Evolutionary conservation across 805 yeast species (phyloP), one percentile per base, ranked within the genome.

Genomic region (Kodamaea neixiangensis): DNA sequence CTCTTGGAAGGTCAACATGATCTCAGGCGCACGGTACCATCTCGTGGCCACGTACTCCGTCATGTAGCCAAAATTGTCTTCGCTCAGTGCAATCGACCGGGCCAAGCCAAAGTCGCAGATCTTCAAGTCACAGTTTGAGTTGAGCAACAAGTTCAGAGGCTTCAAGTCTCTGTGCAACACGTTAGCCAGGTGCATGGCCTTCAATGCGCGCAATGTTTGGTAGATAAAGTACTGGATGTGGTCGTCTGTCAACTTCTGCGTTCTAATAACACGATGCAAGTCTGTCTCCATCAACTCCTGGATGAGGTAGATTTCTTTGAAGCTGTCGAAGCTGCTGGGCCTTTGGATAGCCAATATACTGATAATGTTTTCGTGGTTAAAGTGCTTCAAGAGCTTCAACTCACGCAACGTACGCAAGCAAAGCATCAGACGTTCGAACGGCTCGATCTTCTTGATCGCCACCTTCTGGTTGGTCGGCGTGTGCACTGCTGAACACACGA

Each of bases 21-120:
- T 91, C 62, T 93, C 98, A 0, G 98, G 98, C 0, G 98, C 98
- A 50, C 98, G 77, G 68, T 93, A 93, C 97, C 98, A 93, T 57
- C 98, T 76, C 3, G 98, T 93, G 7, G 98, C 98, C 41, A 93
- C 98, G 65, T 93, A 93, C 68, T 93, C 98, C 2, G 98, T 93
- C 96, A 93, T 87, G 66, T 84, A 85, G 4, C 89, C 90, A 54
- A 82, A 79, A 63, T 83, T 85, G 62, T 83, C 85, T 60, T 85
- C 85, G 49, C 73, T 74, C 52, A 80, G 75, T 34, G 89, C 82
- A 52, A 82, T 78, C 17, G 83, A 71, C 52, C 88, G 73, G 1
- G 98, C 97, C 42, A 93, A 76, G 0, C 98, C 98, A 67, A 93
- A 93, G 68, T 93, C 98, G 69, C 97, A 91, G 47, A 93, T 80